These are phyloP conservation scores for Ogataea thermomethanolica DNA, from an alignment of 805 yeast species.

Conservation along the genomic window DNA sequence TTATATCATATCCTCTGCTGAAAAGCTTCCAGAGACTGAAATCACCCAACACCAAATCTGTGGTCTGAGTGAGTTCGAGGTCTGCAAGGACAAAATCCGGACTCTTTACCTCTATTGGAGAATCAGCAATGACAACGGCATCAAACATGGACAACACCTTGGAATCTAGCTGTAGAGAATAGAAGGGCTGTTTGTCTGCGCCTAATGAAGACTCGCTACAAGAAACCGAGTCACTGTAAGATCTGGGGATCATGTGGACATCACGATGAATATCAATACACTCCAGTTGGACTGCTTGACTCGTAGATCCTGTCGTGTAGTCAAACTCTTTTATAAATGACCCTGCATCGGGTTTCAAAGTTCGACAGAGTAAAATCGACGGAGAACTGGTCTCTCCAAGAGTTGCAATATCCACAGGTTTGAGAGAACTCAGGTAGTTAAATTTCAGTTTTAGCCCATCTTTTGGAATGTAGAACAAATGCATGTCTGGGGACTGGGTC, in stretches of 20 bases:
- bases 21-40: slow-evolving; percentile 37
- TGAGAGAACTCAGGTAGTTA: slow-evolving; percentile 31
- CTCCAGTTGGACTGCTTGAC: slow-evolving; percentile 35
- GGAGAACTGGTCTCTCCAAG: slow-evolving; percentile 24
- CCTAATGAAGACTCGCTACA: slow-evolving; percentile 54
- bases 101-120: slow-evolving; percentile 16
- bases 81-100: slow-evolving; percentile 39
- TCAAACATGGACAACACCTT: slow-evolving; percentile 43
- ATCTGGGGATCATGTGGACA: slow-evolving; percentile 47
- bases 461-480: slow-evolving; percentile 33
- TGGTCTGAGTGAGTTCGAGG: slow-evolving; percentile 26
- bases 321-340: slow-evolving; percentile 31
- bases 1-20: slow-evolving; percentile 37
- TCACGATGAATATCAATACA: slow-evolving; percentile 46
- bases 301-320: slow-evolving; percentile 37
- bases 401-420: slow-evolving; percentile 25
- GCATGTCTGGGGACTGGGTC: slow-evolving; percentile 29
- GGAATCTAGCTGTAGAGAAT: slow-evolving; percentile 42
- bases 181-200: slow-evolving; percentile 47
- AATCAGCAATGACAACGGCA: slow-evolving; percentile 46
- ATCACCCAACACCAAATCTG: slow-evolving; percentile 29
- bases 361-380: slow-evolving; percentile 30
- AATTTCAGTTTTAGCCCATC: slow-evolving; percentile 29
- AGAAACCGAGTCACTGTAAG: slow-evolving; percentile 35
- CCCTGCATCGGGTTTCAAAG: slow-evolving; percentile 17